Base-by-base conservation (phyloP, 2,329 filamentous ascomycete species). In the Coleophoma eucalyptorum region DNA sequence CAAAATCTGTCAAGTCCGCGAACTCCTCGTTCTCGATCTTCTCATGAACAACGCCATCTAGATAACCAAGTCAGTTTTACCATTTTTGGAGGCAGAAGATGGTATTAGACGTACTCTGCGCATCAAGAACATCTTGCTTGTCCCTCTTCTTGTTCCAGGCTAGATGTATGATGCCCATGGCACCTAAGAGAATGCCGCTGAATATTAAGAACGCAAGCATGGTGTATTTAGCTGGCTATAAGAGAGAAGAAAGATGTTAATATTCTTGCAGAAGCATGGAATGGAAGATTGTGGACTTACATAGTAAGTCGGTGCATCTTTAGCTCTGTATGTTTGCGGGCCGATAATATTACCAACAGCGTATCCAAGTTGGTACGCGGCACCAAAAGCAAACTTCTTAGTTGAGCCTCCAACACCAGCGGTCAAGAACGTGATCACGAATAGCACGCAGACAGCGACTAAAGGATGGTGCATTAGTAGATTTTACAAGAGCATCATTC, bases 291-390 rank as follows among this genome's bases (percentile, higher is more conserved):
- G 6, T 4, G 5, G 56, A 62, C 48, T 43, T 21, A 49, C 48
- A 21, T 42, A 59, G 55, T 74, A 80, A 3, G 73, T 68, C 1
- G 76, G 77, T 0, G 72, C 75, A 50, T 80, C 75, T 33, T 66
- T 67, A 5, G 69, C 71, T 56, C 74, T 74, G 65, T 80, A 80
- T 4, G 75, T 80, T 60, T 79, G 74, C 1, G 77, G 78, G 0
- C 78, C 77, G 55, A 81, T 79, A 50, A 81, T 78, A 59, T 77
- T 80, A 13, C 75, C 77, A 10, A 79, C 60, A 0, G 73, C 20
- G 6, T 53, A 5, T 54, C 52, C 3, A 72, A 44, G 19, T 32
- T 44, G 42, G 26, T 44, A 44, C 26, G 42, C 19, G 4, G 42
- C 42, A n/a, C 42, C 42, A 31, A 44, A 44, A 31, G 42, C 42